Evolutionary conservation across 345 rosid species (phyloP).

Genomic region (Raphanus raphanistrum): DNA sequence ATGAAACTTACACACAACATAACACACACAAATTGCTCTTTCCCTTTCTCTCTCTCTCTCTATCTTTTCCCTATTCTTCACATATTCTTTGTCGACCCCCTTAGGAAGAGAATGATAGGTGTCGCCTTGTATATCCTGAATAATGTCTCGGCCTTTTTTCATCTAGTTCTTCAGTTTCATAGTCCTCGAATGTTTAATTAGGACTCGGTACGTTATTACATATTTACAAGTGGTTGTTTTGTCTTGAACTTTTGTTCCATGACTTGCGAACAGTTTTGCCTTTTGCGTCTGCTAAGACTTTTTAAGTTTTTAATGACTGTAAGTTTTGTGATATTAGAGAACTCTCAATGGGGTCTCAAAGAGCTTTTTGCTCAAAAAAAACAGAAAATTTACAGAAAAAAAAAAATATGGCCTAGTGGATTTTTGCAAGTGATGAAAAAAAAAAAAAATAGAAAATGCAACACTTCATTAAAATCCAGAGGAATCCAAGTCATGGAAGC

Average conservation of each 20-base stretch:
- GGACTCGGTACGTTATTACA: conserved; percentile 29
- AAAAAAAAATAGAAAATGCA: no score
- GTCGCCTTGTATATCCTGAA: conserved; percentile 32
- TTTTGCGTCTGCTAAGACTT: not conserved
- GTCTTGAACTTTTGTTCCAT: not conserved
- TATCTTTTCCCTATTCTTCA: conserved; percentile 17
- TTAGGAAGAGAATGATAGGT: conserved; percentile 29
- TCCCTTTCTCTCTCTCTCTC: not conserved
- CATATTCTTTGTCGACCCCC: conserved; percentile 36
- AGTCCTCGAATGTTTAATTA: conserved; percentile 14
- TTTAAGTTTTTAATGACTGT: not conserved
- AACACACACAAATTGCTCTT: conserved; percentile 9
- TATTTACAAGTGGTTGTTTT: conserved; percentile 14
- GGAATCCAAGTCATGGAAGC: no score
- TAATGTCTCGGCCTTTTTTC: conserved; percentile 23
- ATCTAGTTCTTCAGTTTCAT: conserved; percentile 9
- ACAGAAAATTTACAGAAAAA: no score
- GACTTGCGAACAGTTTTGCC: conserved; percentile 12
- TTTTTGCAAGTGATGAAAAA: no score
- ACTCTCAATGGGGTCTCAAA: no score
- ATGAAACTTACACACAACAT: conserved; percentile 20
- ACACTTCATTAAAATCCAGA: no score
- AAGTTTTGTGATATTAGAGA: not conserved
- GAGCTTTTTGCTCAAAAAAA: no score
- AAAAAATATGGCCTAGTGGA: no score